Conservation (phyloP, 352 stramenopile species). For the Phytophthora europaea region DNA sequence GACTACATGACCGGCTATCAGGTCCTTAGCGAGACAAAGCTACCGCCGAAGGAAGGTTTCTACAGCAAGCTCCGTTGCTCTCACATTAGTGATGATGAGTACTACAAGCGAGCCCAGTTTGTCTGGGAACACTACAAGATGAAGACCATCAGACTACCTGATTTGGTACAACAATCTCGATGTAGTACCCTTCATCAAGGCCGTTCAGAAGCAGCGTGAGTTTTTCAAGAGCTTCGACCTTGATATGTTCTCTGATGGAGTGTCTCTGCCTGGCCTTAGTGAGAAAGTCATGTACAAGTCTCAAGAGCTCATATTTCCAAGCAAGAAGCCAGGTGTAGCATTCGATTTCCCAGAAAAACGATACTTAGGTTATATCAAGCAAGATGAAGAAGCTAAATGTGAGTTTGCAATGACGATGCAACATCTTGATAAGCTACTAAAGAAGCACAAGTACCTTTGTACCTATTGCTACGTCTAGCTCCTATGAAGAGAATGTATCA, state of each 20-base stretch:
- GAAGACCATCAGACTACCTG: constrained; percentile 47
- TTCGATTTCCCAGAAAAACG: neutral
- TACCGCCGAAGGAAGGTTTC: constrained; percentile 37
- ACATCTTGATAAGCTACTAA: neutral
- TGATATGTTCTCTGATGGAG: constrained; percentile 41
- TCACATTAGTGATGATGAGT: no score
- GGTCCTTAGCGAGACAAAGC: constrained; percentile 28
- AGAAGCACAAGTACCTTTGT: neutral
- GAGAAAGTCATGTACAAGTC: constrained; percentile 46
- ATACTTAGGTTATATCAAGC: neutral
- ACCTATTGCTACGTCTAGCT: neutral
- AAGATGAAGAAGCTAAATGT: neutral
- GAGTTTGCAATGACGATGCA: neutral
- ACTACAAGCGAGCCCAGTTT: constrained; percentile 38
- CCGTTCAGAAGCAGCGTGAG: constrained; percentile 28
- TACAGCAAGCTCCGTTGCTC: constrained; percentile 17
- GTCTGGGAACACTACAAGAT: constrained; percentile 48
- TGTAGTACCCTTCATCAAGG: constrained; percentile 9
- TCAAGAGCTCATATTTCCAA: constrained; percentile 16
- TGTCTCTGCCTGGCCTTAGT: constrained; percentile 22
- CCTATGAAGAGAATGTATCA: neutral
- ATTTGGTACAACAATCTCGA: constrained; percentile 40
- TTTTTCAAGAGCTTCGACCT: constrained; percentile 32
- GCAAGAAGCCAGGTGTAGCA: constrained; percentile 4
- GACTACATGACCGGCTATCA: constrained; percentile 47